These are phyloP conservation scores for Tausonia pullulans DNA, from an alignment of 1,284 basidiomycete species.

Conservation along the genomic window DNA sequence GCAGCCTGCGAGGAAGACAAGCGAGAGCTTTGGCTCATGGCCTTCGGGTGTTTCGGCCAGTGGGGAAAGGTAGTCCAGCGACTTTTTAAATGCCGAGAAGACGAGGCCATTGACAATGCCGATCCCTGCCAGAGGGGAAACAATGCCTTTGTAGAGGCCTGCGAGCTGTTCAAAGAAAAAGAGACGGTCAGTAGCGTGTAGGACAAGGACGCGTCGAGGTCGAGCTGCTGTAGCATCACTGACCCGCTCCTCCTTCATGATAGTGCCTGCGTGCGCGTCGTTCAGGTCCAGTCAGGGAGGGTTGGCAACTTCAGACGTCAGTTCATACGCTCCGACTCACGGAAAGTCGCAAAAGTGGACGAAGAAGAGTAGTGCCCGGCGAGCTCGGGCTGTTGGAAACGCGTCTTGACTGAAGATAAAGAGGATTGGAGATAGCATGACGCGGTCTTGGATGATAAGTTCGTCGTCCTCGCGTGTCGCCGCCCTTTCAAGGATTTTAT, in stretches of 20 bases:
- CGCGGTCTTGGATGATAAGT: too few species aligned
- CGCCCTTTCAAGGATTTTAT: too few species aligned
- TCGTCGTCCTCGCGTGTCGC: too few species aligned
- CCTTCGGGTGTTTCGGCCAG: neutral
- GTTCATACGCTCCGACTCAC: too few species aligned
- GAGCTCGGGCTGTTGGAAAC: too few species aligned
- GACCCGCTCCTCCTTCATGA: constrained; percentile 10
- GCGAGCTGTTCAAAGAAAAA: neutral
- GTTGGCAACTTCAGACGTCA: too few species aligned
- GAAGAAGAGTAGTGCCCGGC: too few species aligned
- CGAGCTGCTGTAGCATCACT: neutral
- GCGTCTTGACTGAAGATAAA: too few species aligned
- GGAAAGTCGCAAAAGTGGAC: too few species aligned
- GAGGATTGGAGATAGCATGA: too few species aligned
- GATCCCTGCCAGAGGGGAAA: constrained; percentile 12
- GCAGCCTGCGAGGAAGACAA: constrained; percentile 11
- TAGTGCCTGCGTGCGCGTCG: neutral
- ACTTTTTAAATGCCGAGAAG: constrained; percentile 12
- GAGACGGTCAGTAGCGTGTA: neutral
- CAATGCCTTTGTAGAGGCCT: constrained; percentile 11
- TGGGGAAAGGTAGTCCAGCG: constrained; percentile 1
- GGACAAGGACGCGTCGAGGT: neutral
- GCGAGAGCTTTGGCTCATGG: neutral
- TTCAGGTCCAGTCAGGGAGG: too few species aligned
- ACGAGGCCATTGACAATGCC: constrained; percentile 15